These are phyloP conservation scores for Nephelium lappaceum DNA, from an alignment of 345 rosid genomes.

Conservation along the genomic window DNA sequence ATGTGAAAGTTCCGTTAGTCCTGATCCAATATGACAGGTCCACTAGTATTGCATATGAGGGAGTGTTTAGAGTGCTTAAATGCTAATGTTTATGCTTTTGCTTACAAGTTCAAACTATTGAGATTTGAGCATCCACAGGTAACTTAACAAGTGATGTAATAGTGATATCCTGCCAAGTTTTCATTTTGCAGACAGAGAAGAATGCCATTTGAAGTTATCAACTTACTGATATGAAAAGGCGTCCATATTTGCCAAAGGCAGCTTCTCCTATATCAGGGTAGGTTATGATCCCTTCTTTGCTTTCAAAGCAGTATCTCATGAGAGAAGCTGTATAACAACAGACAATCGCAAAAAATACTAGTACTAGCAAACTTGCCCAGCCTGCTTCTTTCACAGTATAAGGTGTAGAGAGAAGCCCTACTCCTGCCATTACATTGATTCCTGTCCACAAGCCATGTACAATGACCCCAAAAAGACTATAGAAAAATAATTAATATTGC, in stretches of 20 bases:
- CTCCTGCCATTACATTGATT: conserved; percentile 87
- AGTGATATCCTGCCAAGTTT: background rate
- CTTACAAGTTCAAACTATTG: background rate
- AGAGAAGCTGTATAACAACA: conserved; percentile 90
- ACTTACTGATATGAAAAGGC: conserved; percentile 77
- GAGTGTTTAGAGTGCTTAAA: background rate
- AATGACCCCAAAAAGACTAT: background rate
- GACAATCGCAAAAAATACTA: conserved; percentile 52
- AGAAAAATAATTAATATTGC: background rate
- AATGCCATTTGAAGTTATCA: background rate
- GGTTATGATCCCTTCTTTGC: conserved; percentile 62
- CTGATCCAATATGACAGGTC: background rate
- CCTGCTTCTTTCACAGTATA: conserved; percentile 75
- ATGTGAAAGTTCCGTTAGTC: background rate
- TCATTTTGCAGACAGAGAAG: background rate
- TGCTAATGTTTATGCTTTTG: background rate
- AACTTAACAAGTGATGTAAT: background rate
- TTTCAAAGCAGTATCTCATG: conserved; percentile 82
- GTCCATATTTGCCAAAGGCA: conserved; percentile 91
- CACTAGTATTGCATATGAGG: background rate
- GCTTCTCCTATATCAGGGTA: conserved; percentile 97
- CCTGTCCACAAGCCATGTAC: conserved; percentile 41
- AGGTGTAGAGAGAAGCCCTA: conserved; percentile 91
- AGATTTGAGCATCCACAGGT: background rate
- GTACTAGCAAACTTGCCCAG: conserved; percentile 72